Evolutionary conservation across 257 asterid genomes (phyloP).

Genomic region (Scutellaria barbata): DNA sequence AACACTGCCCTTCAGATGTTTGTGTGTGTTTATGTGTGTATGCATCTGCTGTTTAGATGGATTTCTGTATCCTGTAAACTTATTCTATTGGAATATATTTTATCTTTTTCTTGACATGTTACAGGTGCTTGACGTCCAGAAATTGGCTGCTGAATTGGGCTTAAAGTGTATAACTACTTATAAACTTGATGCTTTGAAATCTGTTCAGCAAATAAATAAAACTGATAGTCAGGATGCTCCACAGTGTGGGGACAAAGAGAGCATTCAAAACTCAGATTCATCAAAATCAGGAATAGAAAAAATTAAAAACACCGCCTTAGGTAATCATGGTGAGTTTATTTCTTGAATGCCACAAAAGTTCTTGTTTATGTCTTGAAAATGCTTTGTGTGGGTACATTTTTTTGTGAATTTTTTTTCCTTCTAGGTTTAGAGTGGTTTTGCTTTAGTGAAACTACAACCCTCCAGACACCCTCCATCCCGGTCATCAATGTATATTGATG

Average conservation of each 20-base stretch:
- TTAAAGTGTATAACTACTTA: constrained; percentile 75
- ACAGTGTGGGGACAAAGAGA: constrained; percentile 37
- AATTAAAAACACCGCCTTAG: constrained; percentile 35
- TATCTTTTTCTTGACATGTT: constrained; percentile 17
- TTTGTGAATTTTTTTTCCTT: neutral
- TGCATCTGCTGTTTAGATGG: too few species aligned
- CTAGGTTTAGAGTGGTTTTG: neutral
- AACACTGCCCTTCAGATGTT: too few species aligned
- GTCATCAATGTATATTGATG: neutral
- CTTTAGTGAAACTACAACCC: constrained; percentile 2
- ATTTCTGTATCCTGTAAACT: neutral
- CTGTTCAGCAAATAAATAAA: constrained; percentile 54
- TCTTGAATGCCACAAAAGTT: constrained; percentile 20
- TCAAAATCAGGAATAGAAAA: constrained; percentile 30
- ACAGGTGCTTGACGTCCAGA: constrained; percentile 87
- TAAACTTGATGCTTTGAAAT: constrained; percentile 87
- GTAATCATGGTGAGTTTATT: constrained; percentile 45
- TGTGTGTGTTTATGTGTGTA: too few species aligned
- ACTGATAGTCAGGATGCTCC: constrained; percentile 46
- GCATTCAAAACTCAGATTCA: constrained; percentile 38
- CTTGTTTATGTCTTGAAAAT: constrained; percentile 7
- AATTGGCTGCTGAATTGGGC: constrained; percentile 85
- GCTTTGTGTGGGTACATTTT: neutral
- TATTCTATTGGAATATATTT: neutral
- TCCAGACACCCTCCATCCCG: neutral